Base-by-base conservation (phyloP, 1,284 basidiomycete genomes). In the Apiotrichum domesticum region DNA sequence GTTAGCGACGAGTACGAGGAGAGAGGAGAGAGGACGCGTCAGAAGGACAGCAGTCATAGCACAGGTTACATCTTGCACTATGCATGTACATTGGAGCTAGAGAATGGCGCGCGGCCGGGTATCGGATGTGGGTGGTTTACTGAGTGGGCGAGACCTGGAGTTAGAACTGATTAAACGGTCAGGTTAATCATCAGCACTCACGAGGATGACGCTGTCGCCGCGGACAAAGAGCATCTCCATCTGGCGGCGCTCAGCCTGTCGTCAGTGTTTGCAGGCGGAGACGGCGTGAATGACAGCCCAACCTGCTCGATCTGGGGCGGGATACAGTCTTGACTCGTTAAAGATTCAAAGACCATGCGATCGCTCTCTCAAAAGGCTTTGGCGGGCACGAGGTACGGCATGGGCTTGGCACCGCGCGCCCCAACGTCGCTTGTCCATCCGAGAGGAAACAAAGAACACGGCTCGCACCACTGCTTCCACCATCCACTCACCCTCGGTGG, bases 211-310 rank as follows among this genome's bases (percentile, higher is more conserved):
- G 59, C 92, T 90, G 73, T 96, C 93, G 54, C 95, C 95, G 73
- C 95, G 82, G 2, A 99, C 94, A 70, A 98, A 99, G 52, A 99
- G 81, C 95, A 99, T 98, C 58, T 95, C 91, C 81, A 94, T 86
- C 76, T 90, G 94, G 66, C 94, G 82, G 78, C 93, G 94, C 58
- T 92, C 91, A 42, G 90, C 83, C 94, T 97, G 67, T 56, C 52
- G 55, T 48, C 54, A 29, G 15, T 41, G 37, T 40, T 39, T 10
- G 35, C 37, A 13, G 21, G 14, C 13, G 46, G 21, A 46, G 41
- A 42, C n/a, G 11, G 41, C 21, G 21, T 21, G 21, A 21, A 21
- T 21, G 21, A 21, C 21, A 21, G 21, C 21, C 21, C 21, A 21
- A 21, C 21, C 21, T 21, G 21, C 21, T 21, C 21, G 21, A 21